phyloP scores from a whole-genome alignment of 2,329 filamentous ascomycete genomes.

The Colletotrichum salicis region DNA sequence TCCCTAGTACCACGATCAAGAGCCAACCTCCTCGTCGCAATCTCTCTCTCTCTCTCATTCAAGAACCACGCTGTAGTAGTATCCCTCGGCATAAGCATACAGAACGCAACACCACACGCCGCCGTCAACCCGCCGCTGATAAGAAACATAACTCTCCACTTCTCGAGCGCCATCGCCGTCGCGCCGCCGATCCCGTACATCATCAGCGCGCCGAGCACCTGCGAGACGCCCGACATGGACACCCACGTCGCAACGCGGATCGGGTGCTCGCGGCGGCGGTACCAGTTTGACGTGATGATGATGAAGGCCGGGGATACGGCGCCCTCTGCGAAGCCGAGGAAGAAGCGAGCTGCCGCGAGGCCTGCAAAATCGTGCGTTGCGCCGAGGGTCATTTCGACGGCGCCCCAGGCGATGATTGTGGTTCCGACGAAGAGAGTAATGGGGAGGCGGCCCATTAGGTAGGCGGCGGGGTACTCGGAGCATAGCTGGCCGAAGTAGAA shows the following conservation, averaged over 20 bases:
- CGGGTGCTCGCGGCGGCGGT: slow-evolving; percentile 43
- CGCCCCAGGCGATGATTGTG: slow-evolving; percentile 39
- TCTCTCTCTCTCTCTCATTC: slow-evolving; percentile 15
- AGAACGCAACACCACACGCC: slow-evolving; percentile 11
- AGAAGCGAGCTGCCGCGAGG: slow-evolving; percentile 41
- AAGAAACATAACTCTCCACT: slow-evolving; percentile 39
- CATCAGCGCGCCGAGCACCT: slow-evolving; percentile 42
- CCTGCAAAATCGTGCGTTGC: slow-evolving; percentile 38
- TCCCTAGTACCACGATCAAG: slow-evolving; percentile 36
- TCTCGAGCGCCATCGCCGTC: slow-evolving; percentile 25
- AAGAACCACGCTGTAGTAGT: slow-evolving; percentile 25
- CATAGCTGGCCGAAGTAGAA: slow-evolving; percentile 36
- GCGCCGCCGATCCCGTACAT: slow-evolving; percentile 42
- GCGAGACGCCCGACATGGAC: slow-evolving; percentile 42
- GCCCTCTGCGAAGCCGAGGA: slow-evolving; percentile 45
- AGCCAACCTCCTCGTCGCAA: slow-evolving; percentile 32
- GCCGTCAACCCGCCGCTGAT: slow-evolving; percentile 32
- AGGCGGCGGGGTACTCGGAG: slow-evolving; percentile 32
- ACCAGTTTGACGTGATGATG: slow-evolving; percentile 46
- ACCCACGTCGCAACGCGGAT: slow-evolving; percentile 44
- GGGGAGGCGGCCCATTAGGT: slow-evolving; percentile 28
- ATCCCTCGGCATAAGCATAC: slow-evolving; percentile 23
- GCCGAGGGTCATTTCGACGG: slow-evolving; percentile 40
- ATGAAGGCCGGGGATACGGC: slow-evolving; percentile 47
- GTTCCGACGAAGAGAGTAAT: slow-evolving; percentile 33